Conservation (phyloP, 2,329 filamentous ascomycete genomes). For the Eurotiales sp. region DNA sequence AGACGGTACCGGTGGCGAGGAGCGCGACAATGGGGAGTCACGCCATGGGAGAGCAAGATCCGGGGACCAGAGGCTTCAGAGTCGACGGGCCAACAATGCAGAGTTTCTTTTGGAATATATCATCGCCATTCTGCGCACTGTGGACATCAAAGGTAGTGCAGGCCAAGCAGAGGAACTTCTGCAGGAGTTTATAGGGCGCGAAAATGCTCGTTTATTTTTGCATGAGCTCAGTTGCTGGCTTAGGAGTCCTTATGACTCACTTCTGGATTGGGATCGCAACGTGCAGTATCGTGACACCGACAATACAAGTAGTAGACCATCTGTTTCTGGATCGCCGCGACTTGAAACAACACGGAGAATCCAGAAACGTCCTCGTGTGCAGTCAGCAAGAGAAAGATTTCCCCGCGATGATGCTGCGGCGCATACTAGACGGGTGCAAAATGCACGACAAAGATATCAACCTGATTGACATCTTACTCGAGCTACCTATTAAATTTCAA, state of each 20-base stretch:
- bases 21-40: slow-evolving; percentile 8
- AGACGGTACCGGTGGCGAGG: slow-evolving; percentile 16
- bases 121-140: slow-evolving; percentile 73
- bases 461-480: slow-evolving; percentile 24
- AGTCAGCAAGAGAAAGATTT: slow-evolving; percentile 12
- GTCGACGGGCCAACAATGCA: slow-evolving; percentile 61
- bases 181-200: slow-evolving; percentile 70
- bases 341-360: slow-evolving; percentile 22
- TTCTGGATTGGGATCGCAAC: slow-evolving; percentile 74
- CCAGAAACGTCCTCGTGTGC: slow-evolving; percentile 22
- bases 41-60: slow-evolving; percentile 20
- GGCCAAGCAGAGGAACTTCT: slow-evolving; percentile 78
- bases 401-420: slow-evolving; percentile 18
- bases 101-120: slow-evolving; percentile 87
- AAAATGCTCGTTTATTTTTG: slow-evolving; percentile 70
- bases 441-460: slow-evolving; percentile 30
- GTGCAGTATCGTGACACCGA: slow-evolving; percentile 62
- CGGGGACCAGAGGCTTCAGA: slow-evolving; percentile 31
- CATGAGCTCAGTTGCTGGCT: slow-evolving; percentile 84
- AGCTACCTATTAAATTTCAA: not conserved
- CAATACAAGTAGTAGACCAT: slow-evolving; percentile 1
- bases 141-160: slow-evolving; percentile 73
- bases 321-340: slow-evolving; percentile 19
- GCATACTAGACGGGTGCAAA: slow-evolving; percentile 25
- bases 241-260: slow-evolving; percentile 68